Base-by-base conservation (phyloP, 208 protist species). In the Crithidia bombi region DNA sequence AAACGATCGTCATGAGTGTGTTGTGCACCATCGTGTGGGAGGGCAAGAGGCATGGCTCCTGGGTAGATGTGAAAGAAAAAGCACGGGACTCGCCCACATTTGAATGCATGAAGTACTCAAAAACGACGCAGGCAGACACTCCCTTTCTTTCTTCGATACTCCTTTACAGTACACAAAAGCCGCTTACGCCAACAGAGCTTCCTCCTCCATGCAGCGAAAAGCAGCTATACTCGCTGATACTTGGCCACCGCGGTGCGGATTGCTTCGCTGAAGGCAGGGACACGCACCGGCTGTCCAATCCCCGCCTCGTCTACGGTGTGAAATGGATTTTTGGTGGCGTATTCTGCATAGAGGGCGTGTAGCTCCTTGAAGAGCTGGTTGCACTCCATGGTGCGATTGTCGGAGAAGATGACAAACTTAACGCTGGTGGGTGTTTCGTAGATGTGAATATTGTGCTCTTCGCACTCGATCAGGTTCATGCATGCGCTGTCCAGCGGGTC, bases 391-490 rank as follows among this genome's bases (percentile, higher is more conserved):
- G 90, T 93, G 32, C 55, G 69, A 44, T 64, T 87, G 79, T 95
- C 90, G 1, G 90, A 81, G 25, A 95, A 75, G 32, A 93, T 75
- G 9, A 93, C 86, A 58, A 95, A 85, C 57, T 93, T 93, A 14
- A 93, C 81, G 11, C 78, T 49, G 17, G 90, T 91, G 17, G 90
- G 83, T 1, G 90, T 93, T 47, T 93, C 90, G 63, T 90, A 93
- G 41, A 95, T 79, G 73, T 95, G 90, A 63, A 95, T 85, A 78
- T 93, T 89, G 78, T 95, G 90, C 72, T 93, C 87, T 9, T 85
- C 78, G 49, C 80, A 90, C 62, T 95, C 90, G 44, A 95, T 72
- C n/a, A 95, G 64, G 35, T 66, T 82, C 87, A 95, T 95, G 50
- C 86, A 86, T 12, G 78, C 84, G 71, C 86, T 89, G 47, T 95